Conservation (phyloP, 2,329 filamentous ascomycete species). For the Pestalotiopsis sp. region DNA sequence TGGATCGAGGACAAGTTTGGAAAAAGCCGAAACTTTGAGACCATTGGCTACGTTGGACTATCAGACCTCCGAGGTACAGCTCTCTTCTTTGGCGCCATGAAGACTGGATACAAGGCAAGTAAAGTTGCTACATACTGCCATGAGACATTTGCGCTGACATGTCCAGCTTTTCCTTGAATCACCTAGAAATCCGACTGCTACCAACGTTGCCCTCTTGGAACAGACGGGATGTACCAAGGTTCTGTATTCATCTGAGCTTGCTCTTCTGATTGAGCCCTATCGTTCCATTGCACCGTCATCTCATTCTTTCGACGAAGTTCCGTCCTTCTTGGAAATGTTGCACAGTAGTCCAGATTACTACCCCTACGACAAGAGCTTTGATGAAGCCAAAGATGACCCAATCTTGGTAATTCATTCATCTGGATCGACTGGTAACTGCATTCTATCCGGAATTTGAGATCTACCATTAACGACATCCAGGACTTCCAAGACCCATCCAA, state of each 20-base stretch:
- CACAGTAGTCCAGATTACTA: slow-evolving; percentile 15
- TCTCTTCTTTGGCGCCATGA: slow-evolving; percentile 34
- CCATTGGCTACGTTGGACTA: slow-evolving; percentile 27
- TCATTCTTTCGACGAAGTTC: slow-evolving; percentile 9
- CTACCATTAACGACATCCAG: slow-evolving; percentile 1
- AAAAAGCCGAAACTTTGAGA: slow-evolving; percentile 23
- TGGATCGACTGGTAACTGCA: slow-evolving; percentile 23
- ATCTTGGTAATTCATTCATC: slow-evolving; percentile 25
- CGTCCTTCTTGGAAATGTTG: slow-evolving; percentile 22
- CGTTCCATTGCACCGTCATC: background rate
- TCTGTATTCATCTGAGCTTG: slow-evolving; percentile 18
- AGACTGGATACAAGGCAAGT: slow-evolving; percentile 35
- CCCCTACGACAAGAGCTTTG: slow-evolving; percentile 21
- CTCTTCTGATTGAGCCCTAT: slow-evolving; percentile 15
- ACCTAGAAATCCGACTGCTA: slow-evolving; percentile 20
- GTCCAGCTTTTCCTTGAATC: slow-evolving; percentile 22
- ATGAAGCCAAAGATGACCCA: slow-evolving; percentile 20
- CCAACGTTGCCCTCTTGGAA: slow-evolving; percentile 19
- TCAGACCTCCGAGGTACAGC: slow-evolving; percentile 34
- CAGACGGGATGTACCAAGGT: slow-evolving; percentile 20
- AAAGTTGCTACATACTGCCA: background rate
- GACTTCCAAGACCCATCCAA: slow-evolving; percentile 13
- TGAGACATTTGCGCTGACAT: background rate
- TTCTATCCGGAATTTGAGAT: background rate
- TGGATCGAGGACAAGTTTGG: slow-evolving; percentile 27